These are phyloP conservation scores for Vinca minor DNA, from an alignment of 257 asterid species.

Conservation along the genomic window DNA sequence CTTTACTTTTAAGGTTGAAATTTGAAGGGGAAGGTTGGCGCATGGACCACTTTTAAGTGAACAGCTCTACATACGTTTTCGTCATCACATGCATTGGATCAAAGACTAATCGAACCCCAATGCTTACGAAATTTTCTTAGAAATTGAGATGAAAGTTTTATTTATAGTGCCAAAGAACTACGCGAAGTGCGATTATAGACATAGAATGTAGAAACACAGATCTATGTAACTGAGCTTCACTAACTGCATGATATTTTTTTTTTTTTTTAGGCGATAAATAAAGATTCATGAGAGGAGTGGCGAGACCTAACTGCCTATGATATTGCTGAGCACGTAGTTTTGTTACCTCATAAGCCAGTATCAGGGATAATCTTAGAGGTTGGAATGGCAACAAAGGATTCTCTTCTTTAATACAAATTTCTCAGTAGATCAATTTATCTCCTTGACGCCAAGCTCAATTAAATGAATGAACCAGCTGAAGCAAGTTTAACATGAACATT, in stretches of 20 bases:
- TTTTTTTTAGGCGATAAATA: too few relatives aligned
- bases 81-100: not conserved
- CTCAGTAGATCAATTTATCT: conserved; percentile 33
- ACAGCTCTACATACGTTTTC: too few relatives aligned
- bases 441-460: conserved; percentile 39
- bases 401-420: conserved; percentile 55
- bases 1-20: too few relatives aligned
- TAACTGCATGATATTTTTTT: too few relatives aligned
- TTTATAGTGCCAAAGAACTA: not conserved
- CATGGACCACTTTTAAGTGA: not conserved
- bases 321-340: not conserved
- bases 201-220: not conserved
- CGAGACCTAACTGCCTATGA: too few relatives aligned
- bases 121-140: not conserved
- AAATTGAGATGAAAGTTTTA: not conserved
- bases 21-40: not conserved
- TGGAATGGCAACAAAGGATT: conserved; percentile 47
- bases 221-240: not conserved
- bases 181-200: not conserved
- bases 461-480: conserved; percentile 48
- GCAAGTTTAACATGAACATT: conserved; percentile 50
- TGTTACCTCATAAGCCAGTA: conserved; percentile 27
- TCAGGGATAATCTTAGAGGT: conserved; percentile 40
- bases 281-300: too few relatives aligned
- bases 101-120: not conserved